Evolutionary conservation across 2,329 filamentous ascomycete species (phyloP).

Genomic region (Fusarium chuoi): DNA sequence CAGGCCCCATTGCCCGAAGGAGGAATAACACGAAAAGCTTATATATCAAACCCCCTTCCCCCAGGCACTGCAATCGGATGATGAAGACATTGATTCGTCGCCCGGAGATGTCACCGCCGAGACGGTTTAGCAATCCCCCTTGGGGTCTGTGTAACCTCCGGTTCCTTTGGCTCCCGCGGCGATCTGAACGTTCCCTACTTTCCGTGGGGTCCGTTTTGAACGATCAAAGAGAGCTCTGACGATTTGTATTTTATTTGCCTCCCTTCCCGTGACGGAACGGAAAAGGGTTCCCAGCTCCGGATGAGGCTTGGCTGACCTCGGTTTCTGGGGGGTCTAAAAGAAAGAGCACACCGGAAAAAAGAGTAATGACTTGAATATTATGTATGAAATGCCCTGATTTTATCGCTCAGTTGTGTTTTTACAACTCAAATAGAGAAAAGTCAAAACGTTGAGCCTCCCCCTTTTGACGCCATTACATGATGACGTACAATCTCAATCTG

Average conservation of each 20-base stretch:
- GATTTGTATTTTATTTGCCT: slow-evolving; percentile 35
- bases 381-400: slow-evolving; percentile 16
- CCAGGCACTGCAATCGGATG: slow-evolving; percentile 54
- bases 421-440: slow-evolving; percentile 13
- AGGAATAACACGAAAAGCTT: slow-evolving; percentile 7
- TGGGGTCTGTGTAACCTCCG: slow-evolving; percentile 31
- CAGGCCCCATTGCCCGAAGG: neutral
- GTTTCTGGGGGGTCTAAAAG: too few relatives aligned
- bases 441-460: slow-evolving; percentile 4
- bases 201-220: slow-evolving; percentile 50
- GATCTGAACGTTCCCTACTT: slow-evolving; percentile 50
- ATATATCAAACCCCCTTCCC: neutral
- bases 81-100: slow-evolving; percentile 56
- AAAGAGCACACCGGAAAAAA: neutral
- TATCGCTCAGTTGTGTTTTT: slow-evolving; percentile 9
- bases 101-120: slow-evolving; percentile 18
- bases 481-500: slow-evolving; percentile 8
- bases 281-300: neutral
- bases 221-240: slow-evolving; percentile 66
- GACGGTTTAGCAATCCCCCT: slow-evolving; percentile 44
- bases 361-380: slow-evolving; percentile 30
- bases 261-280: neutral
- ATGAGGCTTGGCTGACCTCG: slow-evolving; percentile 1
- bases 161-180: slow-evolving; percentile 39
- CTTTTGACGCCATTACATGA: slow-evolving; percentile 9